Evolutionary conservation across 2,329 filamentous ascomycete species (phyloP), one percentile per base, ranked within the genome.

Genomic region (Fusarium miscanthi): DNA sequence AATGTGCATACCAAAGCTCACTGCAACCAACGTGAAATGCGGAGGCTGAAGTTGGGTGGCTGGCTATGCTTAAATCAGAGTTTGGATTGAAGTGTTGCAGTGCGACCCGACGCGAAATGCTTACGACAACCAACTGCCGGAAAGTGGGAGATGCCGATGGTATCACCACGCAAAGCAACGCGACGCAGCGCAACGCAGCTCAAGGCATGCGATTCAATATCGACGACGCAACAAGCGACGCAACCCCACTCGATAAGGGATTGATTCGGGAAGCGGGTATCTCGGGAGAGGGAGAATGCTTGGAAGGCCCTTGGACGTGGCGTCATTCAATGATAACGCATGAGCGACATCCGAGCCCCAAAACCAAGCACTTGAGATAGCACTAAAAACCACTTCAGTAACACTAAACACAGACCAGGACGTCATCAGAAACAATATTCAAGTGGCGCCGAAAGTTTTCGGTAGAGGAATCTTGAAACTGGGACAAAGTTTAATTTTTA

Each of bases 41-140:
- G 33, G 23, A 37, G n/a, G n/a, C 14, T 25, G 14, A 10, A 30
- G 17, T 9, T 12, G 25, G 9, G 17, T 56, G 25, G 9, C 21
- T 56, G 25, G 9, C 25, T 56, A 42, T 56, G 58, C 57, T 56
- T 30, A 57, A 56, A 60, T 37, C 58, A 37, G 38, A 56, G 48
- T 37, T 43, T 27, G 13, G n/a, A 41, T 37, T 41, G 27, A 6
- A n/a, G 16, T 21, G 27, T 21, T 21, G 27, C 40, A 30, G 31
- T 42, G 46, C 27, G 11, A 25, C 48, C 27, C 30, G 35, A 25
- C 48, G 33, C 30, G 45, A 31, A 38, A 10, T 43, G 61, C 45
- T 64, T 61, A 61, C 61, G 61, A 62, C 56, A 61, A 52, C 45
- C 56, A 61, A 52, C 57, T 53, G 45, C 40, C 56, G 61, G 57